Percentiles rank a stretch among this genome's conserved stretches.
phyloP scores from a whole-genome alignment of 352 stramenopile genomes.

The Phytopythium oedochilum region DNA sequence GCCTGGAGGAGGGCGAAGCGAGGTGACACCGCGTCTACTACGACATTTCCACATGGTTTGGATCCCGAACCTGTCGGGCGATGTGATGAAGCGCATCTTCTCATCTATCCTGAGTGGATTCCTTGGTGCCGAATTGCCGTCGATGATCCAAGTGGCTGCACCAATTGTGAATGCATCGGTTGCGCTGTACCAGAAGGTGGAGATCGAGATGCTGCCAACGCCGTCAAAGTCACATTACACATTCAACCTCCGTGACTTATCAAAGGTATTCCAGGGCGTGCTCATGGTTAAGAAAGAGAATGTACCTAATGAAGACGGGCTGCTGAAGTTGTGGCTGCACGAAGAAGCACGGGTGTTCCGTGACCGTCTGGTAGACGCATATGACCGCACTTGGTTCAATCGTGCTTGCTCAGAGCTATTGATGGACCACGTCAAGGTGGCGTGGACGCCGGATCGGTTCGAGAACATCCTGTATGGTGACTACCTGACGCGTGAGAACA shows the following conservation, averaged over 20 bases:
- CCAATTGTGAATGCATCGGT: conserved; percentile 88
- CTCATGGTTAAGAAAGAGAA: conserved; percentile 90
- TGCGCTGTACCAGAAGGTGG: conserved; percentile 83
- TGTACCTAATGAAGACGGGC: conserved; percentile 51
- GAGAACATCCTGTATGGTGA: conserved; percentile 89
- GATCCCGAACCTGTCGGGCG: conserved; percentile 80
- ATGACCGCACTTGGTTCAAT: conserved; percentile 90
- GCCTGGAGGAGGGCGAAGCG: conserved; percentile 81
- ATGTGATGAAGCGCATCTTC: conserved; percentile 90
- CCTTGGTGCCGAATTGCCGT: conserved; percentile 57
- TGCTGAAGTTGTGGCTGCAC: conserved; percentile 90
- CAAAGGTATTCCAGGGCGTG: conserved; percentile 92
- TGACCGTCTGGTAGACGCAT: conserved; percentile 85
- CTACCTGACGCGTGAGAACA: conserved; percentile 81
- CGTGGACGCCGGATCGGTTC: conserved; percentile 60
- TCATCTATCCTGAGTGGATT: conserved; percentile 88
- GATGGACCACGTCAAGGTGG: conserved; percentile 54
- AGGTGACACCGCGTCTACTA: conserved; percentile 82
- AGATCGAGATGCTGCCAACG: conserved; percentile 88
- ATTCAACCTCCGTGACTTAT: conserved; percentile 93
- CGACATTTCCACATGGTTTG: conserved; percentile 92
- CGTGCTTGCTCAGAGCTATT: conserved; percentile 64
- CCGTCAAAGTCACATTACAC: conserved; percentile 92
- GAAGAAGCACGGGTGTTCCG: conserved; percentile 91
- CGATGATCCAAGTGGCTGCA: conserved; percentile 59